A percentile compares a stretch with the other conserved stretches of the same genome.
Evolutionary conservation across 2,329 filamentous ascomycete species (phyloP).

Genomic region (Penicillium sp.): DNA sequence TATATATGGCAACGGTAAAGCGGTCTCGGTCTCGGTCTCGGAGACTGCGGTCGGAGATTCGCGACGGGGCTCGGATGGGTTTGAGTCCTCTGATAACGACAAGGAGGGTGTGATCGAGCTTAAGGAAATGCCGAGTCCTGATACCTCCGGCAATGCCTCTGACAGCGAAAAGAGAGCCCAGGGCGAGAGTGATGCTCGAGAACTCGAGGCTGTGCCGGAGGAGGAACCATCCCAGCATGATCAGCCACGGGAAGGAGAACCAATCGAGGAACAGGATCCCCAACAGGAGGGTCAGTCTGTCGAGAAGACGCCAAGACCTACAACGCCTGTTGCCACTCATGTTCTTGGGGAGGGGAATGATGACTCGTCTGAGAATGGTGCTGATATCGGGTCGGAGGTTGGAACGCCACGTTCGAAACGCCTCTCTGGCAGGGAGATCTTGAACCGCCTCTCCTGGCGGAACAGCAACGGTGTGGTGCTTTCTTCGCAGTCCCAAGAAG

Average conservation of each 20-base stretch:
- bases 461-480: conserved; percentile 14
- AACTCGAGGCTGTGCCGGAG: conserved; percentile 15
- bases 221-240: conserved; percentile 8
- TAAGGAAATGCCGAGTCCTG: conserved; percentile 23
- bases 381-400: conserved; percentile 45
- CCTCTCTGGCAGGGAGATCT: conserved; percentile 30
- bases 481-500: conserved; percentile 37
- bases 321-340: conserved; percentile 11
- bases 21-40: conserved; percentile 29
- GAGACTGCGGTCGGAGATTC: conserved; percentile 29
- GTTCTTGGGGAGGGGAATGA: conserved; percentile 49
- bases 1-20: conserved; percentile 64
- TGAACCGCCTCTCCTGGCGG: conserved; percentile 28
- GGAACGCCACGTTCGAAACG: conserved; percentile 32
- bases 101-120: conserved; percentile 27
- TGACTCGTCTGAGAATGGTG: conserved; percentile 63
- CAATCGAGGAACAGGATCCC: neutral
- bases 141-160: conserved; percentile 21
- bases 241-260: neutral
- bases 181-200: neutral
- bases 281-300: neutral
- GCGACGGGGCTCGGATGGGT: conserved; percentile 19
- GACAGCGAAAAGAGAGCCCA: conserved; percentile 17
- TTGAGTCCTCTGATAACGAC: conserved; percentile 18
- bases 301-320: neutral